Conservation (phyloP, 768 basidiomycete genomes). For the Phylloporus sp. region DNA sequence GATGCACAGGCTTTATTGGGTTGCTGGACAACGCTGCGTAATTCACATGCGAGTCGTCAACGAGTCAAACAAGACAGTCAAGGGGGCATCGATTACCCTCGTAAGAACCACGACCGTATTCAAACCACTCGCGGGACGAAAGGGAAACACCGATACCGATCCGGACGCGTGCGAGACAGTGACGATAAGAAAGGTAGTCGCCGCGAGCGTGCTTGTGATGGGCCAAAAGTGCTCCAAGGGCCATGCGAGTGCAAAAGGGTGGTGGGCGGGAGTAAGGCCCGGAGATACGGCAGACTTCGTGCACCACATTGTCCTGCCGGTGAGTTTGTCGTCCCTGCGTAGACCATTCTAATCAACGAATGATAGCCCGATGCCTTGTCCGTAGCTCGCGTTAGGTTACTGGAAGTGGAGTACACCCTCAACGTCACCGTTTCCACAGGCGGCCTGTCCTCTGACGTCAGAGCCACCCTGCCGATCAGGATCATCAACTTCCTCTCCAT, state of each 20-base stretch:
- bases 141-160: constrained; percentile 36
- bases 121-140: constrained; percentile 37
- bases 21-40: constrained; percentile 75
- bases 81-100: constrained; percentile 56
- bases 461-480: constrained; percentile 66
- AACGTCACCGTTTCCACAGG: constrained; percentile 60
- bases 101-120: constrained; percentile 63
- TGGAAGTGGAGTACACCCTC: constrained; percentile 75
- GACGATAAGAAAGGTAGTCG: constrained; percentile 58
- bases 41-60: constrained; percentile 64
- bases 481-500: constrained; percentile 84
- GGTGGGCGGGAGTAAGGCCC: constrained; percentile 80
- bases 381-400: constrained; percentile 57
- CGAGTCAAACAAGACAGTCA: constrained; percentile 62
- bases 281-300: constrained; percentile 59
- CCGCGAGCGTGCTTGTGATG: constrained; percentile 60
- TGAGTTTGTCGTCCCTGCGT: constrained; percentile 35
- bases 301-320: constrained; percentile 70
- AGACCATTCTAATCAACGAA: constrained; percentile 2
- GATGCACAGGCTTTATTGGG: constrained; percentile 70
- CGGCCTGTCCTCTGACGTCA: constrained; percentile 54
- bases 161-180: constrained; percentile 60
- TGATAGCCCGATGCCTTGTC: constrained; percentile 64
- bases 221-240: constrained; percentile 59
- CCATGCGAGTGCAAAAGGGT: constrained; percentile 76